phyloP scores from a whole-genome alignment of 148 eudicot species.

The Polygonum maritimum region DNA sequence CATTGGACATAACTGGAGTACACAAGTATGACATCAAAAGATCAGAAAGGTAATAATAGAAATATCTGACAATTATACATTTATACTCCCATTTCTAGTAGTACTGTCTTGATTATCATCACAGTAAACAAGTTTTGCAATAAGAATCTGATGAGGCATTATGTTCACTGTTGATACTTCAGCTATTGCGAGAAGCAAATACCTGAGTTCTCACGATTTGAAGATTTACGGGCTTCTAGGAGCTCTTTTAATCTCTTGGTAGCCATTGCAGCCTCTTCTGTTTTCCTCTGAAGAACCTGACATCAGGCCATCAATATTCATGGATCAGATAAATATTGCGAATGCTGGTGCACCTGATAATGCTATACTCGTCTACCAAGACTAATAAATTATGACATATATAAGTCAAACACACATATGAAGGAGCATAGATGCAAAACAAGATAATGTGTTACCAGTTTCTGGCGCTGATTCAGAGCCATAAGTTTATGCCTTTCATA shows the following conservation, averaged over 20 bases:
- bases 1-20: slow-evolving; percentile 56
- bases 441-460: slow-evolving; percentile 44
- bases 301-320: not conserved
- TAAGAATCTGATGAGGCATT: not conserved
- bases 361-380: not conserved
- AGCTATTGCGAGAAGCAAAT: slow-evolving; percentile 5
- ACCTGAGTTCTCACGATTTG: slow-evolving; percentile 69
- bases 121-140: not conserved
- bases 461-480: slow-evolving; percentile 97
- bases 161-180: not conserved
- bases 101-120: not conserved
- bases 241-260: slow-evolving; percentile 96
- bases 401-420: slow-evolving; percentile 5
- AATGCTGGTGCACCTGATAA: not conserved
- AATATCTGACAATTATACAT: not conserved
- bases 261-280: slow-evolving; percentile 99
- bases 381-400: not conserved
- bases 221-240: slow-evolving; percentile 87
- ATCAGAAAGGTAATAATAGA: not conserved
- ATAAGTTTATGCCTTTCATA: slow-evolving; percentile 96
- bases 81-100: not conserved
- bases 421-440: not conserved
- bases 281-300: slow-evolving; percentile 97
- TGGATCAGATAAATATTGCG: not conserved
- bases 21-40: not conserved